phyloP scores from a whole-genome alignment of 805 yeast species.

The Lachancea nothofagi region DNA sequence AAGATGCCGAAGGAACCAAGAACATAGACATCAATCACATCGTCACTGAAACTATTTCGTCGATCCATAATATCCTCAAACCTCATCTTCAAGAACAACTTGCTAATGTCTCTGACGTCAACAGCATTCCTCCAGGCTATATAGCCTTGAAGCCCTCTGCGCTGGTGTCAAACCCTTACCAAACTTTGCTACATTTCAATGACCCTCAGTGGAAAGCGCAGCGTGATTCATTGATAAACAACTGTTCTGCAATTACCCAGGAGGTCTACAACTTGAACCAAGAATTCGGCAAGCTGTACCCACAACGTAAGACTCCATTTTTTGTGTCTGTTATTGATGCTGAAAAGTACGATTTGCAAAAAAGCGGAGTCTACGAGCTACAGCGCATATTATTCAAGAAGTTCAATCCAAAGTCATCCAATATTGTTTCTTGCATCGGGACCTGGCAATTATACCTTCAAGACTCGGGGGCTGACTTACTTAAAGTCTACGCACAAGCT shows the following conservation, averaged over 20 bases:
- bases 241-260: conserved; percentile 59
- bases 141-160: conserved; percentile 95
- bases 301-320: conserved; percentile 64
- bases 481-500: conserved; percentile 62
- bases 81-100: conserved; percentile 67
- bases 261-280: conserved; percentile 50
- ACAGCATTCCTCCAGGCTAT: conserved; percentile 81
- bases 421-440: conserved; percentile 68
- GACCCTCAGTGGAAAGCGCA: conserved; percentile 48
- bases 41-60: conserved; percentile 56
- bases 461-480: conserved; percentile 58
- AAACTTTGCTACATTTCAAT: conserved; percentile 57
- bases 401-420: conserved; percentile 56
- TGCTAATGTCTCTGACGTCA: conserved; percentile 41
- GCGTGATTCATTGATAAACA: conserved; percentile 55
- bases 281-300: conserved; percentile 45
- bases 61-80: conserved; percentile 60
- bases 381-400: conserved; percentile 74
- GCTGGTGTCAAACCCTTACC: conserved; percentile 68
- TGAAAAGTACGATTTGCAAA: conserved; percentile 81
- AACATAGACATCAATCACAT: conserved; percentile 53
- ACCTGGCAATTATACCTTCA: conserved; percentile 89
- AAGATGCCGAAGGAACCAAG: conserved; percentile 79
- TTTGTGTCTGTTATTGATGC: conserved; percentile 84
- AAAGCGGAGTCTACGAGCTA: conserved; percentile 76